phyloP scores from a whole-genome alignment of 352 stramenopile species.

The Discostella stelligera region DNA sequence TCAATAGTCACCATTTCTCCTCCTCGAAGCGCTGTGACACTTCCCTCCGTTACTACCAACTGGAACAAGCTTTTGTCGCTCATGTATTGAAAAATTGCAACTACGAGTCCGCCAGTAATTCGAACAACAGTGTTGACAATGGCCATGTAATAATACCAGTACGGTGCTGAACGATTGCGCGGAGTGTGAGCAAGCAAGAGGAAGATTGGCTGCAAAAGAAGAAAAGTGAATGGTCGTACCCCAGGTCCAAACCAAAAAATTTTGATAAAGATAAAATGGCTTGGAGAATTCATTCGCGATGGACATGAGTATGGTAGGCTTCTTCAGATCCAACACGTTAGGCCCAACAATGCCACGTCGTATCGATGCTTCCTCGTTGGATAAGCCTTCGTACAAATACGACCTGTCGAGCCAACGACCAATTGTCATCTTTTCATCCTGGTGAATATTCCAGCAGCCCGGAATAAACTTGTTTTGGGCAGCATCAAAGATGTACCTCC shows the following conservation, averaged over 20 bases:
- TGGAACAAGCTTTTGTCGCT: conserved; percentile 51
- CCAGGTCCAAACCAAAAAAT: conserved; percentile 79
- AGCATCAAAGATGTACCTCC: conserved; percentile 46
- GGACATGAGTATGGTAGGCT: conserved; percentile 44
- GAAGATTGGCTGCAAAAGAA: neutral
- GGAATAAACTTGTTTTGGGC: conserved; percentile 20
- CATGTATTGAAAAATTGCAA: conserved; percentile 50
- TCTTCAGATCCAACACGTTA: conserved; percentile 59
- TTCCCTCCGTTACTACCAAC: conserved; percentile 49
- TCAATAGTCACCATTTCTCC: conserved; percentile 29
- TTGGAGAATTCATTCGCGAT: conserved; percentile 59
- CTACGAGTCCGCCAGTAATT: conserved; percentile 42
- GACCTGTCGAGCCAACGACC: conserved; percentile 22
- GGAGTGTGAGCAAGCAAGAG: neutral
- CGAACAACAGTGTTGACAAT: conserved; percentile 45
- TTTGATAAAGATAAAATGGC: conserved; percentile 70
- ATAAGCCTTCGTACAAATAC: conserved; percentile 10
- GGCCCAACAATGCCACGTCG: conserved; percentile 35
- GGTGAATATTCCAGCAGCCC: conserved; percentile 24
- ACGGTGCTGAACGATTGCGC: neutral
- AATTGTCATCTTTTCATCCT: conserved; percentile 17
- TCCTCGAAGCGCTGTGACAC: conserved; percentile 45
- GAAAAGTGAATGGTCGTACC: neutral
- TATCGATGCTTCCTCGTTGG: conserved; percentile 10
- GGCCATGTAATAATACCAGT: conserved; percentile 67